phyloP scores from a whole-genome alignment of 192 early-diverging fungal genomes.

The Umbelopsis isabellina region DNA sequence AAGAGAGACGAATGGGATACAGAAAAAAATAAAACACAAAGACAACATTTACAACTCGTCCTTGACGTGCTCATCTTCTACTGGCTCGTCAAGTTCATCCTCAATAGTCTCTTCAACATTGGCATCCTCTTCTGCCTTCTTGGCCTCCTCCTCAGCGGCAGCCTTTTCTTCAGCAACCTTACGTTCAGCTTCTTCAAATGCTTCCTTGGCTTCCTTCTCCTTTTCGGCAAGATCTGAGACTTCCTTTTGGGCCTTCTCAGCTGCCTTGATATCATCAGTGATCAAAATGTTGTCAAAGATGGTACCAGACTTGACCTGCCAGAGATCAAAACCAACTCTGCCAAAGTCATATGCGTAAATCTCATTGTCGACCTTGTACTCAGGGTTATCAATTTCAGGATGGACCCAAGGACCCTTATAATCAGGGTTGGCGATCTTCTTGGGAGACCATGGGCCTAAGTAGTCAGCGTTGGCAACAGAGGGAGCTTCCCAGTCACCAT shows the following conservation, averaged over 20 bases:
- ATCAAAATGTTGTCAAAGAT: slow-evolving; percentile 96
- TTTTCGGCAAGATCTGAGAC: slow-evolving; percentile 65
- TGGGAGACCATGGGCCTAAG: slow-evolving; percentile 82
- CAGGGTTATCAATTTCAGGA: slow-evolving; percentile 90
- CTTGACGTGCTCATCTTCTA: slow-evolving; percentile 32
- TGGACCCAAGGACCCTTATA: slow-evolving; percentile 95
- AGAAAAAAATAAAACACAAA: neutral
- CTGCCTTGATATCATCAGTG: slow-evolving; percentile 79
- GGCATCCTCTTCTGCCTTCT: slow-evolving; percentile 27
- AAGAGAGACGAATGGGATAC: too few relatives aligned
- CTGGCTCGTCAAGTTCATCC: neutral
- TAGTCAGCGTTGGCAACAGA: slow-evolving; percentile 86
- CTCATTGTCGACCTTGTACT: slow-evolving; percentile 84
- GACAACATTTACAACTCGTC: slow-evolving; percentile 38
- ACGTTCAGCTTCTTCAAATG: slow-evolving; percentile 43
- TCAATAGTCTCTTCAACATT: slow-evolving; percentile 6
- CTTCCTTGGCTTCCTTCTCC: slow-evolving; percentile 72
- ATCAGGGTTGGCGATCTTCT: slow-evolving; percentile 84
- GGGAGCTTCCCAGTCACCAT: slow-evolving; percentile 96
- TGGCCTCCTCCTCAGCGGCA: slow-evolving; percentile 23
- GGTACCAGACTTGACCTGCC: slow-evolving; percentile 92
- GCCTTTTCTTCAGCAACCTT: slow-evolving; percentile 35
- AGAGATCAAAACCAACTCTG: slow-evolving; percentile 92
- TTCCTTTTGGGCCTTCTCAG: slow-evolving; percentile 73
- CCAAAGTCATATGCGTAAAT: slow-evolving; percentile 85